Conservation (phyloP, 306 rosid species). For the Sindora glabra region DNA sequence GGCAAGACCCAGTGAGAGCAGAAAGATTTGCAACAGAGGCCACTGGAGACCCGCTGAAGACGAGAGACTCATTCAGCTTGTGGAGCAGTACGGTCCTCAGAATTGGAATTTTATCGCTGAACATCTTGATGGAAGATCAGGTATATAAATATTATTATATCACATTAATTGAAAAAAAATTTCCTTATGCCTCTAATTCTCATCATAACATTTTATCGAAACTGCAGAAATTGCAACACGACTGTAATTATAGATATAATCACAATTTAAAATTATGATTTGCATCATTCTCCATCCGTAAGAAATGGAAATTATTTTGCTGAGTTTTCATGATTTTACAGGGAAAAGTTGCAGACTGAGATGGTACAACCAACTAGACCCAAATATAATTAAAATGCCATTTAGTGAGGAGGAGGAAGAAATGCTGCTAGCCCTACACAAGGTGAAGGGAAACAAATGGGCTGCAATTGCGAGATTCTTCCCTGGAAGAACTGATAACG, state of each 20-base stretch:
- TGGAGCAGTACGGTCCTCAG: slow-evolving; percentile 44
- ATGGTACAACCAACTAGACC: slow-evolving; percentile 69
- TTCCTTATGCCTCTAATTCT: not conserved
- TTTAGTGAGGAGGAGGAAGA: slow-evolving; percentile 50
- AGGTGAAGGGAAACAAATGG: slow-evolving; percentile 60
- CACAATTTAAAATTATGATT: too few relatives aligned
- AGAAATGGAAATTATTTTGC: not conserved
- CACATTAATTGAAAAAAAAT: not conserved
- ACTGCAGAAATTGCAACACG: too few relatives aligned
- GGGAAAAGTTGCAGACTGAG: slow-evolving; percentile 69
- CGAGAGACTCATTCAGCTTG: slow-evolving; percentile 34
- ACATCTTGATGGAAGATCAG: slow-evolving; percentile 56
- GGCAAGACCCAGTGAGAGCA: slow-evolving; percentile 23
- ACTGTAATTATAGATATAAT: too few relatives aligned
- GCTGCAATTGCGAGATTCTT: slow-evolving; percentile 45
- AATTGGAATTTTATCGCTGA: slow-evolving; percentile 62
- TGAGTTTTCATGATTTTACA: not conserved
- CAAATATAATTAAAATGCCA: slow-evolving; percentile 45
- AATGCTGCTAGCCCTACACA: slow-evolving; percentile 37
- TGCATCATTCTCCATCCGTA: not conserved
- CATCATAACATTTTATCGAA: too few relatives aligned
- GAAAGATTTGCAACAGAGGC: slow-evolving; percentile 38
- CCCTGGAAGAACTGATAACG: slow-evolving; percentile 56
- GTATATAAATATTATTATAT: not conserved
- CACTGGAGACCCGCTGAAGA: slow-evolving; percentile 62